Base-by-base conservation (phyloP, 768 basidiomycete genomes). In the Crepidotus variabilis region DNA sequence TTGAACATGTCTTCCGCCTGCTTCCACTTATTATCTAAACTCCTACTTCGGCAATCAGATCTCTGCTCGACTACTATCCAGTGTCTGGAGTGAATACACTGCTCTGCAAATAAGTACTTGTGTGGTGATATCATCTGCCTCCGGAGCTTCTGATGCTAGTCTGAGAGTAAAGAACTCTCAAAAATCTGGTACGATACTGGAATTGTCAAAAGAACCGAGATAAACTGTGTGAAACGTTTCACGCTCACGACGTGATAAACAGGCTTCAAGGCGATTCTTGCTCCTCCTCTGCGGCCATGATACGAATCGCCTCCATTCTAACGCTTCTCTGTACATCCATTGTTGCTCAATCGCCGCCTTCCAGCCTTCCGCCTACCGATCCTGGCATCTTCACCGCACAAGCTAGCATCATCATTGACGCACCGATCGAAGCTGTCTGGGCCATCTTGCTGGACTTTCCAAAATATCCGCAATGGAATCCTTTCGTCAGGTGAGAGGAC, bases 401-500 rank as follows among this genome's bases (percentile, higher is more conserved):
- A 21, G 68, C 73, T 16, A 75, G 75, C 8, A 63, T 69, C 11
- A 57, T 67, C 14, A 84, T 85, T 50, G 72, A 82, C 55, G 81
- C 83, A 5, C 80, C 82, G 3, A 67, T 77, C 24, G 70, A 78
- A 36, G 58, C 65, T 28, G 82, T 81, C 4, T 85, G 84, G 84
- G 58, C 66, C 7, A 69, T 75, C 4, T 60, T 85, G 50, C 70
- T 79, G 53, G 79, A 83, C 69, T 84, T 84, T 69, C 61, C 66
- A 1, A 66, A 73, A 5, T 85, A 85, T 59, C 63, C 65, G 1
- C 74, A 81, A 60, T 85, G 83, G 84, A 80, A 69, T 50, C 77
- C 67, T 9, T 70, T 71, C 43, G 67, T 67, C 9, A 60, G 67
- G 68, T 67, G 32, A 61, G 63, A 7, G 6, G 36, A 2, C 1